Conservation (phyloP, 108 stramenopile genomes). For the Seminavis robusta region DNA sequence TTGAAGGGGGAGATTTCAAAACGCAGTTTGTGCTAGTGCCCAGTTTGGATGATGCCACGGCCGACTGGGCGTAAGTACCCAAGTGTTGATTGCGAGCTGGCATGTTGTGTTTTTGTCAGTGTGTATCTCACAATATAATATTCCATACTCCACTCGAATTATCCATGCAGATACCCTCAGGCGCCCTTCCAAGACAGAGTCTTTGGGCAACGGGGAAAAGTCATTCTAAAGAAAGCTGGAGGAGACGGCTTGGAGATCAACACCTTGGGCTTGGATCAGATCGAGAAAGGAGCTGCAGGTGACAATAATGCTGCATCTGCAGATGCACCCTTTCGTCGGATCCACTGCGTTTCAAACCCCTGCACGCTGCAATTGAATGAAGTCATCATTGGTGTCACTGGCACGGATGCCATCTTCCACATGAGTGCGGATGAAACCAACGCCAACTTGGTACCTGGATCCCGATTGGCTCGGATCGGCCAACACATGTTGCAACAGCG, state of each 20-base stretch:
- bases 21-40: constrained; percentile 96
- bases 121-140: background rate
- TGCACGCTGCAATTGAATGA: constrained; percentile 87
- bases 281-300: too few species aligned
- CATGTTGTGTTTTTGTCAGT: background rate
- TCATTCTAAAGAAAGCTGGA: constrained; percentile 32
- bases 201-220: constrained; percentile 17
- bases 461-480: constrained; percentile 82
- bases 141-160: background rate
- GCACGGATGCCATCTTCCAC: constrained; percentile 86
- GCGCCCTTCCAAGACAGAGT: constrained; percentile 73
- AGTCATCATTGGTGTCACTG: constrained; percentile 79
- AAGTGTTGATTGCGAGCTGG: background rate
- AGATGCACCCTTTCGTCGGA: constrained; percentile 27
- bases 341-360: constrained; percentile 91
- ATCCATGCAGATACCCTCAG: constrained; percentile 51
- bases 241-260: constrained; percentile 41
- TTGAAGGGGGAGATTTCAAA: constrained; percentile 35
- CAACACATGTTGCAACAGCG: constrained; percentile 88
- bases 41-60: constrained; percentile 89
- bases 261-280: constrained; percentile 54
- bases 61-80: constrained; percentile 79
- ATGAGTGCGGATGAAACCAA: constrained; percentile 81
- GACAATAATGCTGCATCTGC: constrained; percentile 15
- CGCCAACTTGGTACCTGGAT: constrained; percentile 59